A percentile compares a stretch with the other conserved stretches of the same genome.
Conservation (phyloP, 257 asterid genomes). For the Cynanchum wilfordii region DNA sequence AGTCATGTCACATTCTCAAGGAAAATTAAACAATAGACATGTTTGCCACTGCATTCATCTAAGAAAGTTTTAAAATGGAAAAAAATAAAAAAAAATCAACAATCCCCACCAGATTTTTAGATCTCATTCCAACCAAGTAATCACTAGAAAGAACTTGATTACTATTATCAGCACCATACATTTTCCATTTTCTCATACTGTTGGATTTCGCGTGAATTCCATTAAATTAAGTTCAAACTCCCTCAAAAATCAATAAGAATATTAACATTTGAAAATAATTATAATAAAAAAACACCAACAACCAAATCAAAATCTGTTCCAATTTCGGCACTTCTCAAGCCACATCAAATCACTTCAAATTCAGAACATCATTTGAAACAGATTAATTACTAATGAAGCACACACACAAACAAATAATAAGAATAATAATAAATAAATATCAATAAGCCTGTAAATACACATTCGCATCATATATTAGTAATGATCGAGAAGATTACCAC, state of each 20-base stretch:
- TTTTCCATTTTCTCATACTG: slow-evolving; percentile 1
- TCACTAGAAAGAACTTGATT: not conserved
- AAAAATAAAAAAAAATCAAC: not conserved
- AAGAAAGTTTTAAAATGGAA: not conserved
- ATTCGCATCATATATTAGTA: not conserved
- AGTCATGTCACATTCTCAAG: not conserved
- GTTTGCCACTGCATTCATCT: not conserved
- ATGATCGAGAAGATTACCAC: slow-evolving; percentile 50
- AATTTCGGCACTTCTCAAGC: not conserved
- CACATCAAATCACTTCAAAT: slow-evolving; percentile 10
- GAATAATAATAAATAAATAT: not conserved
- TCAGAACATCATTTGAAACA: slow-evolving; percentile 6
- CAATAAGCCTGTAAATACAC: slow-evolving; percentile 16
- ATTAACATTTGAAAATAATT: not conserved
- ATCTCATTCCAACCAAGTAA: slow-evolving; percentile 15
- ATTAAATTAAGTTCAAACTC: not conserved
- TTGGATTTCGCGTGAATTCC: not conserved
- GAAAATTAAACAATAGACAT: not conserved
- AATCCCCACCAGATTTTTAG: not conserved
- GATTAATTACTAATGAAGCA: slow-evolving; percentile 1
- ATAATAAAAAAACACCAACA: not conserved
- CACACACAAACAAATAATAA: not conserved
- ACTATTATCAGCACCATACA: not conserved
- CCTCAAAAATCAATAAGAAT: slow-evolving; percentile 1
- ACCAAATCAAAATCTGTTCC: slow-evolving; percentile 1